Conservation (phyloP, 768 basidiomycete species). For the Phlebiopsis gigantea region DNA sequence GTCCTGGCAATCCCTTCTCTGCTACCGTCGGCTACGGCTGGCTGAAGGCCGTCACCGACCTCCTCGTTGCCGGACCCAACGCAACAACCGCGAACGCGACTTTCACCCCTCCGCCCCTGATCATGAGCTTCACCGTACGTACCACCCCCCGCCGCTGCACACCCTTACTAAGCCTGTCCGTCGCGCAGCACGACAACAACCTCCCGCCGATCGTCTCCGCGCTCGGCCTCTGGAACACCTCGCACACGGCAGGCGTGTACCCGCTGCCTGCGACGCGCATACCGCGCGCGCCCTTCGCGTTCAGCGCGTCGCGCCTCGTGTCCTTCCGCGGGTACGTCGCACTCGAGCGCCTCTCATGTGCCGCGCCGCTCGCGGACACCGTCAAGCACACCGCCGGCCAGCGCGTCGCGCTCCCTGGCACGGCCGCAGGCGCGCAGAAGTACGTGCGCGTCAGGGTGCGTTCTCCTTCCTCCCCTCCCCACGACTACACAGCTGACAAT, state of each 20-base stretch:
- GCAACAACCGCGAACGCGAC: conserved; percentile 20
- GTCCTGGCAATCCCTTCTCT: conserved; percentile 39
- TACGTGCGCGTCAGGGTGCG: conserved; percentile 35
- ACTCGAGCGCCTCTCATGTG: conserved; percentile 36
- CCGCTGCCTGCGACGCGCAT: conserved; percentile 29
- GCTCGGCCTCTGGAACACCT: conserved; percentile 39
- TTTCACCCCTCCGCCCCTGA: conserved; percentile 33
- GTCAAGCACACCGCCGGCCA: conserved; percentile 17
- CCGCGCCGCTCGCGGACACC: conserved; percentile 11
- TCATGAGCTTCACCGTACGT: conserved; percentile 39
- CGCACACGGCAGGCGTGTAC: conserved; percentile 25
- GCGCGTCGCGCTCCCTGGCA: conserved; percentile 11
- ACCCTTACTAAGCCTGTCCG: not conserved
- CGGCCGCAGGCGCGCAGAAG: conserved; percentile 9
- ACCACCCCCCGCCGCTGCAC: not conserved
- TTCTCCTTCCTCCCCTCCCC: not conserved
- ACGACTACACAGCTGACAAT: not conserved
- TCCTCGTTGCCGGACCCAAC: conserved; percentile 30
- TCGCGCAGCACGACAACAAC: conserved; percentile 38
- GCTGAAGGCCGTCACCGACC: conserved; percentile 33
- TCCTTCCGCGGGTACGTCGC: conserved; percentile 38
- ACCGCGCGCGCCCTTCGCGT: conserved; percentile 28
- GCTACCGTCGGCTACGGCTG: conserved; percentile 36
- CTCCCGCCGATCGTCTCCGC: conserved; percentile 37
- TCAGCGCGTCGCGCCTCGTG: conserved; percentile 36